Base-by-base conservation (phyloP, 2,329 filamentous ascomycete genomes). In the Apiospora arundinis region DNA sequence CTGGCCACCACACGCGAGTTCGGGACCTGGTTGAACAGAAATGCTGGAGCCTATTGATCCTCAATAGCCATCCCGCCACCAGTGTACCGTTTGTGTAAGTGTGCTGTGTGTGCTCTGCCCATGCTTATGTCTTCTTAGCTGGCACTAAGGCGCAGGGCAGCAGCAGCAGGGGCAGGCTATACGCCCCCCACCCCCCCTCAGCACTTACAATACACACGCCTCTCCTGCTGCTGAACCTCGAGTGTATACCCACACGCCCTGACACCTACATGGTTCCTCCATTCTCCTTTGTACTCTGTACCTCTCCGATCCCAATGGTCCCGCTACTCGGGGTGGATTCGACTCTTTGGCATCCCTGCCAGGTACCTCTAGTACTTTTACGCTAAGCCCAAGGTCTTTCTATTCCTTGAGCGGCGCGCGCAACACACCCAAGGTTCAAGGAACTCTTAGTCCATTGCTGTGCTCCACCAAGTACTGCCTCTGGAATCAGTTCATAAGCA, bases 21-120 rank as follows among this genome's bases (percentile, higher is more conserved):
- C 65, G 52, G 68, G 37, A 46, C 68, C 68, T 60, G 46, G 16
- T 70, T 63, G 68, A 70, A 70, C 65, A 49, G n/a, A 18, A 72
- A 52, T 69, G 71, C 69, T 72, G 71, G 71, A 72, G 71, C 71
- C 71, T 72, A 69, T 70, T 65, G 68, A 70, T 70, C 71, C 52
- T 70, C 70, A 16, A 28, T 14, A 69, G 46, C 68, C 48, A 25
- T 48, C 46, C 65, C 71, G 60, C 68, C 71, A 52, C 68, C 68
- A 60, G 52, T 16, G 40, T 67, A 46, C 65, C 65, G 23, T 49
- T 48, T 68, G 42, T 40, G 67, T 25, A 49, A 18, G 67, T 25
- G 23, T 49, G 67, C 46, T 56, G 14, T 69, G 67, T 25, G 23
- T 49, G 67, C 46, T 56, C n/a, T 69, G 37, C 46, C 67, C 46